Evolutionary conservation across 495 filamentous ascomycete genomes (phyloP), one percentile per base, ranked within the genome.

Genomic region (Podospora comata): DNA sequence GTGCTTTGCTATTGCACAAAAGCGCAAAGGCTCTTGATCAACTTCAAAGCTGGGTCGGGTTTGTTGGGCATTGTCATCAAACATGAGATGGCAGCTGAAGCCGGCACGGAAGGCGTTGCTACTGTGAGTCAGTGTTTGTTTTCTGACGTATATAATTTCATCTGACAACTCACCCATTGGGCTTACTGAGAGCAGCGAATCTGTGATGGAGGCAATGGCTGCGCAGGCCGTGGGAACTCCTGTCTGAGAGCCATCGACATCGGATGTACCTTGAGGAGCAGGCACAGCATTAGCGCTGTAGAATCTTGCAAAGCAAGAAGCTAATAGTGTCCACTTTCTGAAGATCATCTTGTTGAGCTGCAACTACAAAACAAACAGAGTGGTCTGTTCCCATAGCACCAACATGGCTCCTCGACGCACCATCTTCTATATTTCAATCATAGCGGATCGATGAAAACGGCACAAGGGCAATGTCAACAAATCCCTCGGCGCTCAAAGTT

Each of bases 1-100:
- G 80, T 80, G 62, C 73, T 78, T 62, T 83, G 80, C 77, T 73
- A 79, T 61, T 73, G 66, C 1, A 72, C 60, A 62, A 74, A 79
- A 2, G 77, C 71, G 58, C 74, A 76, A 27, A 79, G 69, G 44
- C 77, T 79, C 66, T 76, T 68, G 61, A 79, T 70, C 57, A 79
- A 74, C 55, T 72, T 68, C 55, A 64, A 62, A 0, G 76, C 77
- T 19, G 72, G 73, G 11, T 71, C 65, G 5, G 66, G 59, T 62
- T 72, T 71, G 66, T 76, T 77, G n/a, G 77, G 77, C 15, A 79
- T 75, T 5, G 73, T 67, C 9, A 58, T 54, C n/a, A 79, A 68
- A 55, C 77, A 79, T 16, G 76, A 70, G 32, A 69, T 65, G 3
- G 77, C 77, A 44, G 75, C 44, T 3, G 71, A 67, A 3, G 70